phyloP scores from a whole-genome alignment of 352 stramenopile genomes.

The Paralagenidium karlingii region DNA sequence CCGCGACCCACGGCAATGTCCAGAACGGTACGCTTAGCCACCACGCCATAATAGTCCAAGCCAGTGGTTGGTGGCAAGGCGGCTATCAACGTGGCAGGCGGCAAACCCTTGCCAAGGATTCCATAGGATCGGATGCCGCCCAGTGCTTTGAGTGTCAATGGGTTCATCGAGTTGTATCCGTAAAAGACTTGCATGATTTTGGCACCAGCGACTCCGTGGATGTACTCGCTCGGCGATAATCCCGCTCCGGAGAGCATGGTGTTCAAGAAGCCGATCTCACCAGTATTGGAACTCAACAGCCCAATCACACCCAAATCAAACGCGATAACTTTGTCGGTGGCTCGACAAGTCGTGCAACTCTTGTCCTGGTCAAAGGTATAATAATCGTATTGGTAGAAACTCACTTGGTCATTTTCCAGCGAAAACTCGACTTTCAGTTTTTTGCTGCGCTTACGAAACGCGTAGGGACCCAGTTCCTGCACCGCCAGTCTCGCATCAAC shows the following conservation, averaged over 20 bases:
- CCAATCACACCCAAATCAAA: conserved; percentile 58
- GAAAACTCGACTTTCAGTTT: conserved; percentile 48
- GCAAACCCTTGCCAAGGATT: conserved; percentile 28
- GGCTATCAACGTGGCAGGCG: conserved; percentile 26
- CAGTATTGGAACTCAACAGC: conserved; percentile 38
- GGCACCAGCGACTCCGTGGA: neutral
- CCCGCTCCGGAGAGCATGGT: conserved; percentile 11
- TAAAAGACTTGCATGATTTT: conserved; percentile 26
- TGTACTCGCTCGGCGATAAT: neutral
- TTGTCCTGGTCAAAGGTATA: conserved; percentile 34
- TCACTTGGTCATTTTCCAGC: conserved; percentile 40
- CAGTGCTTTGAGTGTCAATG: conserved; percentile 28
- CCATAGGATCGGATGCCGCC: too few species aligned
- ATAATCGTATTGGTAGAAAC: conserved; percentile 71
- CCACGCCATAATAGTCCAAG: conserved; percentile 67
- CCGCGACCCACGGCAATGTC: conserved; percentile 62
- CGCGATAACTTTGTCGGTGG: conserved; percentile 36
- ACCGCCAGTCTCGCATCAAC: conserved; percentile 42
- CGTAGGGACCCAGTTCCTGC: conserved; percentile 52
- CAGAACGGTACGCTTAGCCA: conserved; percentile 33
- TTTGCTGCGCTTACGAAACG: conserved; percentile 49
- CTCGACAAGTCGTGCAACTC: conserved; percentile 36
- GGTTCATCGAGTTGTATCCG: conserved; percentile 63
- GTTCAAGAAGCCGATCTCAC: conserved; percentile 40
- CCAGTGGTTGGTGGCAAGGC: conserved; percentile 27